Evolutionary conservation across 2,329 filamentous ascomycete species (phyloP).

Genomic region (Aspergillus sp.): DNA sequence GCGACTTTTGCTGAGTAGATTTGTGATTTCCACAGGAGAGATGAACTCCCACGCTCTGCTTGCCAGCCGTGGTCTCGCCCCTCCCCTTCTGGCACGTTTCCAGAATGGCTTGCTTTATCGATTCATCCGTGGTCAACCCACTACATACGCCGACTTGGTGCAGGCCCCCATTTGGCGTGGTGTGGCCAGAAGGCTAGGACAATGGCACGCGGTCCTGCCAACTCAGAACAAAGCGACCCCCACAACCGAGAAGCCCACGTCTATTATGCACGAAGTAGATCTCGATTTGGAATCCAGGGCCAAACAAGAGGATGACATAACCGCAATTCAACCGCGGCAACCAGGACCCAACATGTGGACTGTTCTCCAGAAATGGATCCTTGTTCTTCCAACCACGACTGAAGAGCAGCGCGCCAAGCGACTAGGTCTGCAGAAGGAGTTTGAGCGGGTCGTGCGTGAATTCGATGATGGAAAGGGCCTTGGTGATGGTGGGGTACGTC

Average conservation of each 20-base stretch:
- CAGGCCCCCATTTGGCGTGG: slow-evolving; percentile 72
- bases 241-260: slow-evolving; percentile 10
- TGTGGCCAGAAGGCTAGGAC: slow-evolving; percentile 75
- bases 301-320: slow-evolving; percentile 11
- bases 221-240: slow-evolving; percentile 38
- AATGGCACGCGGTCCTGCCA: slow-evolving; percentile 81
- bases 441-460: slow-evolving; percentile 63
- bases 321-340: slow-evolving; percentile 56
- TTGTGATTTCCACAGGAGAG: slow-evolving; percentile 46
- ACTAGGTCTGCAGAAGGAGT: slow-evolving; percentile 66
- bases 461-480: slow-evolving; percentile 74
- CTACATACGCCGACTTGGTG: slow-evolving; percentile 74
- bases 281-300: slow-evolving; percentile 10
- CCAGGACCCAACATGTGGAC: slow-evolving; percentile 87
- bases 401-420: slow-evolving; percentile 65
- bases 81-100: slow-evolving; percentile 83
- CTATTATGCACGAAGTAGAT: slow-evolving; percentile 18
- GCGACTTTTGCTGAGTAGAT: slow-evolving; percentile 32
- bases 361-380: slow-evolving; percentile 93
- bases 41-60: slow-evolving; percentile 74
- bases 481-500: slow-evolving; percentile 64
- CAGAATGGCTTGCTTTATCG: slow-evolving; percentile 94
- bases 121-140: slow-evolving; percentile 77
- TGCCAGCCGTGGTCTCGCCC: slow-evolving; percentile 76
- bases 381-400: slow-evolving; percentile 71